Evolutionary conservation across 352 stramenopile genomes (phyloP).

Genomic region (Pythium sukuiense): DNA sequence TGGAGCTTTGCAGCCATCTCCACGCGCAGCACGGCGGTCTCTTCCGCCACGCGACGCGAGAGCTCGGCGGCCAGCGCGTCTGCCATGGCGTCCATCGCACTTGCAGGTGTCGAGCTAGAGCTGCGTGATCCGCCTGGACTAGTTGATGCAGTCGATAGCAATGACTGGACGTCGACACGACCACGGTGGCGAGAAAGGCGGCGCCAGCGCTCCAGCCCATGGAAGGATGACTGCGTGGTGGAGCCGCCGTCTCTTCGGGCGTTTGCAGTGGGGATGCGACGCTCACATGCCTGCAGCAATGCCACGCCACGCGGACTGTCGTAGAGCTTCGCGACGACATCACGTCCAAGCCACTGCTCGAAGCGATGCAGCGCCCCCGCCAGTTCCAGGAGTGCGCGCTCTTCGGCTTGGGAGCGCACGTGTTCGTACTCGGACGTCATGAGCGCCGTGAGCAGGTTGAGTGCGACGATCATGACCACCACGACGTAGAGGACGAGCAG

Average conservation of each 20-base stretch:
- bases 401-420: constrained; percentile 52
- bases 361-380: constrained; percentile 49
- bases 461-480: constrained; percentile 53
- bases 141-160: background rate
- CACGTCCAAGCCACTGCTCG: constrained; percentile 48
- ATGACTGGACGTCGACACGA: constrained; percentile 1
- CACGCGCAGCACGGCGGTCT: constrained; percentile 7
- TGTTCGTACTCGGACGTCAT: constrained; percentile 68
- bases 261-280: constrained; percentile 6
- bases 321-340: constrained; percentile 41
- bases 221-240: constrained; percentile 4
- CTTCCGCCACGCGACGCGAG: constrained; percentile 11
- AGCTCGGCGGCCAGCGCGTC: constrained; percentile 8
- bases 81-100: constrained; percentile 3
- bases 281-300: constrained; percentile 33
- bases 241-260: background rate
- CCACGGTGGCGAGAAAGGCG: constrained; percentile 4
- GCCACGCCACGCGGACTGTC: constrained; percentile 32
- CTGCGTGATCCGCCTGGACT: background rate
- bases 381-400: constrained; percentile 46
- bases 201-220: constrained; percentile 8
- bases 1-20: constrained; percentile 14
- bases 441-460: constrained; percentile 54
- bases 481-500: constrained; percentile 55
- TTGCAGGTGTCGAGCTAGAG: background rate